These are phyloP conservation scores for Penicillium sp. DNA, from an alignment of 2,329 filamentous ascomycete genomes.

Conservation along the genomic window DNA sequence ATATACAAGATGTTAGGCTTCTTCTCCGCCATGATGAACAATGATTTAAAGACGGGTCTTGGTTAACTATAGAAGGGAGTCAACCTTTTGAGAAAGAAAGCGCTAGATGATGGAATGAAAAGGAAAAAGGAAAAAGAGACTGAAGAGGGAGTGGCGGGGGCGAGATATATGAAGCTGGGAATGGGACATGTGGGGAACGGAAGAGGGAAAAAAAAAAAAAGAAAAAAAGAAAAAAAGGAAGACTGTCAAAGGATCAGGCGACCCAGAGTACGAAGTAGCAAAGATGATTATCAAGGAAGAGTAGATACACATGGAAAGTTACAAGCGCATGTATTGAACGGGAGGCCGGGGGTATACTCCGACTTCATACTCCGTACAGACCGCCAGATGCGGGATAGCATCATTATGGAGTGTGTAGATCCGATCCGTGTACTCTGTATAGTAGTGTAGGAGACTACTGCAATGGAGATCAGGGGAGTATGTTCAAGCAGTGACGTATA, in stretches of 20 bases:
- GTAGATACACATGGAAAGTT: not conserved
- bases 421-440: not conserved
- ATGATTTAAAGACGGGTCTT: not conserved
- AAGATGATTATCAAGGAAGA: not conserved
- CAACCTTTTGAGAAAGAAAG: not conserved
- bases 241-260: not conserved
- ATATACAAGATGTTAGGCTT: constrained; percentile 83
- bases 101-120: constrained; percentile 4
- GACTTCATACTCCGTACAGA: not conserved
- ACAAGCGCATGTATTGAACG: not conserved
- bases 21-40: constrained; percentile 37
- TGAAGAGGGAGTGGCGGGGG: constrained; percentile 4
- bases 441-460: constrained; percentile 17
- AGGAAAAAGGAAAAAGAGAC: constrained; percentile 5
- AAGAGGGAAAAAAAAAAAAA: constrained; percentile 1
- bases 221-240: constrained; percentile 4
- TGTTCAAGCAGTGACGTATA: constrained; percentile 19
- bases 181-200: constrained; percentile 18
- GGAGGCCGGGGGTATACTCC: not conserved
- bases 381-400: not conserved
- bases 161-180: constrained; percentile 17
- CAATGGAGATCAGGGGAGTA: constrained; percentile 25
- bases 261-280: not conserved
- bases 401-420: not conserved
- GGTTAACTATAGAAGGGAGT: not conserved